Evolutionary conservation across 163 green algal species (phyloP).

Genomic region (Volvox carteri): DNA sequence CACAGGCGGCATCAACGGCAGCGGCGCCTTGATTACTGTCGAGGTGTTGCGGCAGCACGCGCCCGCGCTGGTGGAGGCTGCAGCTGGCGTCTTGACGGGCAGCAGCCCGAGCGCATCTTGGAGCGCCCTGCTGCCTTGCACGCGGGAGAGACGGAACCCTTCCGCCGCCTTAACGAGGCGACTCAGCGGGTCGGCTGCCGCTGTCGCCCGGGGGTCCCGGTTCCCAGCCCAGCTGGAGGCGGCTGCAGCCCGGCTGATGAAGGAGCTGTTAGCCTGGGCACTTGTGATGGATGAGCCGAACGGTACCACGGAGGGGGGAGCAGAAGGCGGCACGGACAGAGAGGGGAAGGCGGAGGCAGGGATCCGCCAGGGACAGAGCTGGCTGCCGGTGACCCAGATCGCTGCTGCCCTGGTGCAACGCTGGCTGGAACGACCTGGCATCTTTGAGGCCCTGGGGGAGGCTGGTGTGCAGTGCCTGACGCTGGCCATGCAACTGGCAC

Average conservation of each 20-base stretch:
- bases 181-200: too few relatives aligned
- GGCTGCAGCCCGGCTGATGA: neutral
- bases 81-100: neutral
- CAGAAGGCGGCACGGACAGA: neutral
- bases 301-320: neutral
- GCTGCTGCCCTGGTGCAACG: neutral
- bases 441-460: neutral
- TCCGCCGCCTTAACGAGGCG: too few relatives aligned
- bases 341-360: neutral
- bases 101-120: neutral
- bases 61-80: neutral
- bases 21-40: neutral
- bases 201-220: neutral
- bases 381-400: neutral
- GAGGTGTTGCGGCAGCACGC: neutral
- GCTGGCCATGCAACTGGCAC: neutral
- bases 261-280: neutral
- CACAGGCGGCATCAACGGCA: neutral
- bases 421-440: neutral
- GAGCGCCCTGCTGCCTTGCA: neutral
- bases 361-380: neutral
- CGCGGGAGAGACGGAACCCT: neutral
- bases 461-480: neutral
- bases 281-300: neutral
- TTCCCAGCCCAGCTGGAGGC: neutral